Evolutionary conservation across 1,284 basidiomycete species (phyloP).

Genomic region (Cerioporus squamosus): DNA sequence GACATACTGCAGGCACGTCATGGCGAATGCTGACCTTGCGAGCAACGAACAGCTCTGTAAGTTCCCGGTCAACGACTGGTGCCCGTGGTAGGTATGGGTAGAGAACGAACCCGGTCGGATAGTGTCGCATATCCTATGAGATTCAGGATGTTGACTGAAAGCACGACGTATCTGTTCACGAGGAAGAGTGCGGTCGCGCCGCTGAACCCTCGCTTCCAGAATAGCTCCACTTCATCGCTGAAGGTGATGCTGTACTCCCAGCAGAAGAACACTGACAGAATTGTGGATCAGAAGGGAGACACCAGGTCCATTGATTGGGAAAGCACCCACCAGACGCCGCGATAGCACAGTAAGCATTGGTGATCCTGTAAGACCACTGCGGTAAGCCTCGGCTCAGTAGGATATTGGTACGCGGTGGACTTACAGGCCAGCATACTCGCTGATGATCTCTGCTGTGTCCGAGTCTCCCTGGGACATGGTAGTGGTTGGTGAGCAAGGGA

Average conservation of each 20-base stretch:
- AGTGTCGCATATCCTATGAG: not conserved
- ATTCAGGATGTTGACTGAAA: not conserved
- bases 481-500: no score
- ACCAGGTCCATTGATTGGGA: not conserved
- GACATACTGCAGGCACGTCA: not conserved
- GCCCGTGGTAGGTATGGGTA: not conserved
- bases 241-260: constrained; percentile 2
- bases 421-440: no score
- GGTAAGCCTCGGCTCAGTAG: no score
- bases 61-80: not conserved
- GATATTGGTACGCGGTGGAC: no score
- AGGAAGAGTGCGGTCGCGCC: not conserved
- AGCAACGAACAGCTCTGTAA: not conserved
- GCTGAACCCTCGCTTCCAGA: not conserved
- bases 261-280: not conserved
- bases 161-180: not conserved
- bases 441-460: no score
- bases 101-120: not conserved
- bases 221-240: not conserved
- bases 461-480: no score
- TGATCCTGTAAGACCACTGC: not conserved
- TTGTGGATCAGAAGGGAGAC: not conserved
- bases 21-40: not conserved
- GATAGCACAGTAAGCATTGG: not conserved
- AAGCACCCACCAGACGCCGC: not conserved